A percentile compares a stretch with the other conserved stretches of the same genome.
Evolutionary conservation across 805 yeast genomes (phyloP).

Genomic region (Saturnispora bothae): DNA sequence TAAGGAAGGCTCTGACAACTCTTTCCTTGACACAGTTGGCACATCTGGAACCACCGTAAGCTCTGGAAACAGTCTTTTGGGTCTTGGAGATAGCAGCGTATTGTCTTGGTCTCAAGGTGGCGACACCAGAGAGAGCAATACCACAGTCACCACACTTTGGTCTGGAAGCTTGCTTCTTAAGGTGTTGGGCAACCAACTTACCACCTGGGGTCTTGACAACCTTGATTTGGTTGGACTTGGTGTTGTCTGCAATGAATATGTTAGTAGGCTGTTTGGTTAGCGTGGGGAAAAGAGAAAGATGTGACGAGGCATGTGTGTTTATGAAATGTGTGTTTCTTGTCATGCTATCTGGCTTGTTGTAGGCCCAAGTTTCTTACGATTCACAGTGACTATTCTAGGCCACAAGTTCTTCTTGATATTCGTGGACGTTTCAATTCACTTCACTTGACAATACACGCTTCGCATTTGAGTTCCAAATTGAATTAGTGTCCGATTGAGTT

Average conservation of each 20-base stretch:
- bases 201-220: conserved; percentile 99
- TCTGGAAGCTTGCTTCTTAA: conserved; percentile 82
- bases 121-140: conserved; percentile 53
- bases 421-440: no score
- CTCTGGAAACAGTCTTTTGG: conserved; percentile 97
- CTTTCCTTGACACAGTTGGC: conserved; percentile 99
- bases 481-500: no score
- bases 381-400: no score
- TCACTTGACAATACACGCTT: no score
- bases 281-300: no score
- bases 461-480: no score
- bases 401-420: no score
- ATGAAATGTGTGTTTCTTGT: no score
- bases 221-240: conserved; percentile 99
- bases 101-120: conserved; percentile 96
- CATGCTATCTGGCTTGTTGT: no score
- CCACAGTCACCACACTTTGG: conserved; percentile 89
- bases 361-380: no score
- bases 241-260: conserved; percentile 65
- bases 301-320: no score
- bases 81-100: conserved; percentile 92
- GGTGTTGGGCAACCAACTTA: conserved; percentile 94
- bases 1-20: conserved; percentile 98
- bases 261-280: conserved; percentile 13
- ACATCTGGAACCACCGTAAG: conserved; percentile 99